phyloP scores from a whole-genome alignment of 768 basidiomycete genomes.

The Sporobolomyces roseus region DNA sequence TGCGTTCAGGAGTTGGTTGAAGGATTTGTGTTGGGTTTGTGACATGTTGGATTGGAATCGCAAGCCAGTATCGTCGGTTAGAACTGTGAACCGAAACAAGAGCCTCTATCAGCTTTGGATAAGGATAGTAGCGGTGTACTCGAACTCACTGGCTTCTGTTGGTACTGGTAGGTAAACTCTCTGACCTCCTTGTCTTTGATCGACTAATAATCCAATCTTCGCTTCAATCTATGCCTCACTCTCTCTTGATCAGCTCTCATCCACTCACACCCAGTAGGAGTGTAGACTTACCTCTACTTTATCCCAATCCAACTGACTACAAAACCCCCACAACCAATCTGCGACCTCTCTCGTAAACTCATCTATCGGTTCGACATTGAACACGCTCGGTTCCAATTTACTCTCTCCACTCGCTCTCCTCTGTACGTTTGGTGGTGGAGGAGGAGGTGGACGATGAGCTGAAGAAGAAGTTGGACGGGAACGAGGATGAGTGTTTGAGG shows the following conservation, averaged over 20 bases:
- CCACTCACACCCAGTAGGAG: no score
- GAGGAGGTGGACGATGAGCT: neutral
- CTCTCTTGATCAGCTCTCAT: no score
- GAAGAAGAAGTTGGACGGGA: neutral
- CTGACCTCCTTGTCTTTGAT: slow-evolving; percentile 55
- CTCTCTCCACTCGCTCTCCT: no score
- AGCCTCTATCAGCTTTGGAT: no score
- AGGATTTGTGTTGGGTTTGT: slow-evolving; percentile 77
- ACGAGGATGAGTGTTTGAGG: neutral
- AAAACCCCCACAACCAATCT: slow-evolving; percentile 69
- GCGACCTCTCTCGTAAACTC: slow-evolving; percentile 89
- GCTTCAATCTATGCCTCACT: no score
- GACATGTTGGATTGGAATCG: slow-evolving; percentile 94
- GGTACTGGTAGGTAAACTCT: slow-evolving; percentile 67
- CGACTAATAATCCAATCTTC: slow-evolving; percentile 73
- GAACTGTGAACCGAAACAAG: slow-evolving; percentile 64
- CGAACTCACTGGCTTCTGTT: slow-evolving; percentile 75
- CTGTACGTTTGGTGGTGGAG: slow-evolving; percentile 6
- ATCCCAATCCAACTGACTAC: slow-evolving; percentile 44
- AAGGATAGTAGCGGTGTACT: no score
- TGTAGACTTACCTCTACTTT: no score
- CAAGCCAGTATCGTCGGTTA: slow-evolving; percentile 62
- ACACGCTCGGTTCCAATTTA: slow-evolving; percentile 60
- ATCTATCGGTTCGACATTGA: slow-evolving; percentile 84
- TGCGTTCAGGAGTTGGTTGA: slow-evolving; percentile 79